phyloP scores from a whole-genome alignment of 2,329 filamentous ascomycete species.

The Ophiostoma angusticollis region DNA sequence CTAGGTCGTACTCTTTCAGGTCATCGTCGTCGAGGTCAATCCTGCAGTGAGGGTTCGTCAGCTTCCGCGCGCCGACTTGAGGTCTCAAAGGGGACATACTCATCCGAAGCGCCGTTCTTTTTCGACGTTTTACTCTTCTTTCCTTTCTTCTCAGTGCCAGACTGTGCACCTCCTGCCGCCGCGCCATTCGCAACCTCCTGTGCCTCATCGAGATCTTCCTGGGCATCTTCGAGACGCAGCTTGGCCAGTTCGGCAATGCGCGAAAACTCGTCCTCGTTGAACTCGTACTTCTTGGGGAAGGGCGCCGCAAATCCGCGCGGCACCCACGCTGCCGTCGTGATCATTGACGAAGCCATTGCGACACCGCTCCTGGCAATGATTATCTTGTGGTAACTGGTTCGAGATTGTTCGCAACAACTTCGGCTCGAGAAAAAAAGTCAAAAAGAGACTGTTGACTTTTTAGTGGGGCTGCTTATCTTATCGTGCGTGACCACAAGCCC shows the following conservation, averaged over 20 bases:
- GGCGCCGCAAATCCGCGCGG: slow-evolving; percentile 63
- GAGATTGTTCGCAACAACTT: too few relatives aligned
- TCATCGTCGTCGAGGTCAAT: slow-evolving; percentile 61
- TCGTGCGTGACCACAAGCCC: too few relatives aligned
- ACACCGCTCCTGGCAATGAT: neutral
- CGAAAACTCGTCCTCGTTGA: slow-evolving; percentile 63
- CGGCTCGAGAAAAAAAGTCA: neutral
- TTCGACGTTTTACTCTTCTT: slow-evolving; percentile 18
- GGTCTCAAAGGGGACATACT: slow-evolving; percentile 24
- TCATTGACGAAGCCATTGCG: slow-evolving; percentile 44
- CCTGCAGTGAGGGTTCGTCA: slow-evolving; percentile 19
- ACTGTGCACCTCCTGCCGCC: slow-evolving; percentile 13
- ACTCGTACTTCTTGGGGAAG: slow-evolving; percentile 61
- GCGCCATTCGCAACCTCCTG: slow-evolving; percentile 23
- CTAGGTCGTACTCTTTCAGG: slow-evolving; percentile 89
- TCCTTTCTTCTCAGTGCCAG: slow-evolving; percentile 14
- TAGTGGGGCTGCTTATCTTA: slow-evolving; percentile 20
- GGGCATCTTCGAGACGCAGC: slow-evolving; percentile 79
- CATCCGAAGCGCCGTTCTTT: slow-evolving; percentile 22
- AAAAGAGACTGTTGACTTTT: neutral
- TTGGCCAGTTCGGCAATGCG: slow-evolving; percentile 63
- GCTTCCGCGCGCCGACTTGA: neutral
- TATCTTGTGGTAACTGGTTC: neutral
- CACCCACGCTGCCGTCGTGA: slow-evolving; percentile 64
- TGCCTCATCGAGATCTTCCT: slow-evolving; percentile 70